These are phyloP conservation scores for Lentinula raphanica DNA, from an alignment of 768 basidiomycete genomes.

Conservation along the genomic window DNA sequence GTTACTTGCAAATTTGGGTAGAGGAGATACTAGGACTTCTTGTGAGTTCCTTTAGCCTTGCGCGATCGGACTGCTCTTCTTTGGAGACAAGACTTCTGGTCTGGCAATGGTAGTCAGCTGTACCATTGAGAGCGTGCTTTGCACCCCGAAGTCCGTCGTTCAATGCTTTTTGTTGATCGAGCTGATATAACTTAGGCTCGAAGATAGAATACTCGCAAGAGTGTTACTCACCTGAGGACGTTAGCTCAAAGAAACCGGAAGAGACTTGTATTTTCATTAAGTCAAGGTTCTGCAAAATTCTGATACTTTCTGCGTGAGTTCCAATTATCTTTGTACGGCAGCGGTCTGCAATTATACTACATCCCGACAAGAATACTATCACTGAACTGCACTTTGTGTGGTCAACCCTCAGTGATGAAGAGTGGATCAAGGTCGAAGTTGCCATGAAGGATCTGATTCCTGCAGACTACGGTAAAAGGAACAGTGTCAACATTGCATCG, in stretches of 20 bases:
- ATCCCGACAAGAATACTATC: too few relatives aligned
- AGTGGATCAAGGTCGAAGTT: too few relatives aligned
- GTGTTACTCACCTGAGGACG: not conserved
- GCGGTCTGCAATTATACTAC: not conserved
- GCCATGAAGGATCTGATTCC: too few relatives aligned
- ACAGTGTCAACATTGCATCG: too few relatives aligned
- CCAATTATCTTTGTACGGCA: slow-evolving; percentile 2
- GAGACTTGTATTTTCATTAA: not conserved
- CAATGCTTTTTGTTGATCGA: slow-evolving; percentile 2
- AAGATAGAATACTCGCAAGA: not conserved
- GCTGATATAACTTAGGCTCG: not conserved
- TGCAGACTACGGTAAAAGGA: too few relatives aligned
- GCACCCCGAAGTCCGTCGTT: not conserved
- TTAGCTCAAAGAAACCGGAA: not conserved
- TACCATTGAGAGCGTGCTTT: not conserved
- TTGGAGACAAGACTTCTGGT: not conserved
- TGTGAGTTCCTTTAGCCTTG: slow-evolving; percentile 27
- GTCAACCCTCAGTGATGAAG: too few relatives aligned
- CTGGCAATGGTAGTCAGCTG: not conserved
- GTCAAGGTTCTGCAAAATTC: slow-evolving; percentile 6
- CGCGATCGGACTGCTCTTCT: slow-evolving; percentile 26
- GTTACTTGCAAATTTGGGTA: slow-evolving; percentile 34
- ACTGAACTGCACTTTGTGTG: too few relatives aligned
- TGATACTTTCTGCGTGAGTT: slow-evolving; percentile 3
- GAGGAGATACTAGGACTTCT: slow-evolving; percentile 36